phyloP scores from a whole-genome alignment of 2,329 filamentous ascomycete genomes.

The Diaporthe australafricana region DNA sequence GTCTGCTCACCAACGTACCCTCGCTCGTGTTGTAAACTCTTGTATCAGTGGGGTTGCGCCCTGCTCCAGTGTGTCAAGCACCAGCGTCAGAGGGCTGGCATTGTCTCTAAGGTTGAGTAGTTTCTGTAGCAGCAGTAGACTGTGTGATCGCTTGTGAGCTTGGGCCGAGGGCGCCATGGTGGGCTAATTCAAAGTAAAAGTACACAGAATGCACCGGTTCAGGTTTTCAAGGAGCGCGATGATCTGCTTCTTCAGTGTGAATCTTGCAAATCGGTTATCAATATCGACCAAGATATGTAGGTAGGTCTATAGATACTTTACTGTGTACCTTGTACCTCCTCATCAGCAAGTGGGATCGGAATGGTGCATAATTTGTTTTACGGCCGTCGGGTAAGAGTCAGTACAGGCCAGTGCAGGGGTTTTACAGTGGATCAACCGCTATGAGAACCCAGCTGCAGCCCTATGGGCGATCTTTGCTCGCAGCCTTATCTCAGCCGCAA shows the following conservation, averaged over 20 bases:
- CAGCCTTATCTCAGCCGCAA: conserved; percentile 34
- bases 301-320: not conserved
- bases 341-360: not conserved
- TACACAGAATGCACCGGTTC: not conserved
- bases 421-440: conserved; percentile 27
- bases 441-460: conserved; percentile 19
- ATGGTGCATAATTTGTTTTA: too few species aligned
- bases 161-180: conserved; percentile 40
- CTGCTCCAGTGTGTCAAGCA: conserved; percentile 89
- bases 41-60: conserved; percentile 75
- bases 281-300: too few species aligned
- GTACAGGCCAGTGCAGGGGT: not conserved
- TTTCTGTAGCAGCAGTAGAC: conserved; percentile 44
- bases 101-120: conserved; percentile 73
- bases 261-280: not conserved
- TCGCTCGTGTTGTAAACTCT: conserved; percentile 82
- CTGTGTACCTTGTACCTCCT: not conserved
- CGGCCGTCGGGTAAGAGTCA: not conserved
- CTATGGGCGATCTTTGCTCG: not conserved
- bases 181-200: too few species aligned
- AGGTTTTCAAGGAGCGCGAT: not conserved
- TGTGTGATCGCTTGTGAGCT: conserved; percentile 43
- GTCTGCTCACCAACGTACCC: conserved; percentile 58
- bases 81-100: conserved; percentile 85
- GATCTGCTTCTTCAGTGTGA: not conserved